Conservation (phyloP, 1,284 basidiomycete genomes). For the Apiotrichum laibachii region DNA sequence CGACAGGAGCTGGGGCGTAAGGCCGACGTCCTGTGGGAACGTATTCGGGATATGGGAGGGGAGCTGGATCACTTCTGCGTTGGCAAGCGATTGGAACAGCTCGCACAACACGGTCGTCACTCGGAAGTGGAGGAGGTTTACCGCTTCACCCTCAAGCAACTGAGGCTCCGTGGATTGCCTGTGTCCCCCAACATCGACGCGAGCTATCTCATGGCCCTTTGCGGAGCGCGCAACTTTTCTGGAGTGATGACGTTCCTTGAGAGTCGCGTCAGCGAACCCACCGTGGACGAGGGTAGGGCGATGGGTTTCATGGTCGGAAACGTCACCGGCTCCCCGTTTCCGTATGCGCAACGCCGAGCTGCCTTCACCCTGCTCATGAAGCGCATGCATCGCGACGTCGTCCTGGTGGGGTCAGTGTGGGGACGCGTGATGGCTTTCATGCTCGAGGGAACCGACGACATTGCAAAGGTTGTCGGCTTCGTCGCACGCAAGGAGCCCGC, state of each 20-base stretch:
- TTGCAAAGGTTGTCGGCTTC: background rate
- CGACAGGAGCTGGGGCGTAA: too few relatives aligned
- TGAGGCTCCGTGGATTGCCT: too few relatives aligned
- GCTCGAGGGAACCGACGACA: slow-evolving; percentile 3
- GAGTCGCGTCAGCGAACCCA: background rate
- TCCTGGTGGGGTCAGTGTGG: background rate
- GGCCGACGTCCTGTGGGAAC: too few relatives aligned
- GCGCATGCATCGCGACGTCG: background rate
- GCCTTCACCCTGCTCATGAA: slow-evolving; percentile 5
- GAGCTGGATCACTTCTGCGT: too few relatives aligned
- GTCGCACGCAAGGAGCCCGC: background rate
- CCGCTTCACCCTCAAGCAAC: too few relatives aligned
- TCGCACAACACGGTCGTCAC: too few relatives aligned
- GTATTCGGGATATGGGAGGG: too few relatives aligned
- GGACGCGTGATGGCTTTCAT: slow-evolving; percentile 8
- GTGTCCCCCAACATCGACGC: background rate
- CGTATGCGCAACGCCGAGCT: background rate
- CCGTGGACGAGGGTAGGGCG: background rate
- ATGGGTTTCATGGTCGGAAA: background rate
- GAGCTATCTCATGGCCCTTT: background rate
- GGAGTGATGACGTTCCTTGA: background rate
- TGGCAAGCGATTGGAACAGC: too few relatives aligned
- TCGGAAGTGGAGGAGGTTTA: too few relatives aligned
- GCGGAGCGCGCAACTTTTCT: background rate
- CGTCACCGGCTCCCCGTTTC: background rate